Evolutionary conservation across 2,329 filamentous ascomycete genomes (phyloP), one percentile per base, ranked within the genome.

Genomic region (Cladobotryum mycophilum): DNA sequence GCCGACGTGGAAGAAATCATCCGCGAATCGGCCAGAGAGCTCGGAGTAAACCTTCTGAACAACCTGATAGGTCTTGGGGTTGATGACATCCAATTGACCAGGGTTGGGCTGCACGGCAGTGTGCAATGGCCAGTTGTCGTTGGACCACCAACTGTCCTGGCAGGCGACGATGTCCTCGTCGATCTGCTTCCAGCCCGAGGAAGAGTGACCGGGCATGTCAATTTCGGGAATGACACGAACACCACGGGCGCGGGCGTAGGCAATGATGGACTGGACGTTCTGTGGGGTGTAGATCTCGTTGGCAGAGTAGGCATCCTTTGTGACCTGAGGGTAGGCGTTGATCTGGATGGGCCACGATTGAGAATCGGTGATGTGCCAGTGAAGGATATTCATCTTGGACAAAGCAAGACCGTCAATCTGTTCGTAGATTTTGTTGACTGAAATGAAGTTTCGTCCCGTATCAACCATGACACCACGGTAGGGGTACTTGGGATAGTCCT

Each of bases 61-160:
- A 3, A 78, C 72, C 30, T 76, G 70, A 59, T 80, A 80, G 3
- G 77, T 80, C 56, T 75, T 74, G 66, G 75, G 69, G 62, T 79
- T 76, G 52, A 80, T 66, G 45, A 79, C 74, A 53, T 80, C 77
- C 45, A 80, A 70, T 54, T 80, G 77, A 17, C 78, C 78, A 0
- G 78, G 78, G 57, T 76, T 79, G 1, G 78, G 78, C 64, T 80
- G 66, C 8, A 80, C 75, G 12, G 30, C 76, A 1, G 77, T 80
- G 59, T 81, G 77, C 6, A 68, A 58, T 1, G 70, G 52, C 72
- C 72, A 82, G 55, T 69, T 63, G 52, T 82, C 79, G 60, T 82
- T 82, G 36, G 76, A 79, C 79, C 79, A 82, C 79, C 79, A 82
- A 18, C 74, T 74, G 61, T 82, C 66, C 15, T 64, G 65, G 62